Base-by-base conservation (phyloP, 2,329 filamentous ascomycete species). In the Plectosphaerella plurivora region DNA sequence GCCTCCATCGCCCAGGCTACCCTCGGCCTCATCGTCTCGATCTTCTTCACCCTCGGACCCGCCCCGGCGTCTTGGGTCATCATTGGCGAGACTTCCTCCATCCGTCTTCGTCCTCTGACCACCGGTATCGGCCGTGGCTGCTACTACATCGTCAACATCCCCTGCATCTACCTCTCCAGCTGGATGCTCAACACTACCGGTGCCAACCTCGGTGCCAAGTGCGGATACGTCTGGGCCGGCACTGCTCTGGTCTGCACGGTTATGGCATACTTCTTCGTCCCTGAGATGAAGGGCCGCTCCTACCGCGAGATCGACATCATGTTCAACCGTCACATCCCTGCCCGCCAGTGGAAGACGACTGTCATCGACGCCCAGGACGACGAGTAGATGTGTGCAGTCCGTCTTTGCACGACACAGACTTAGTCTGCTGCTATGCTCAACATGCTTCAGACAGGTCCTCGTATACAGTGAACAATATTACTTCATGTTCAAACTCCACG, bases 61-160 rank as follows among this genome's bases (percentile, higher is more conserved):
- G 84, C 81, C 2, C 84, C 84, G 46, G 79, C 80, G 41, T 86
- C 83, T 10, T 87, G 79, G 77, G 79, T 82, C 68, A 83, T 87
- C 58, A 87, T 87, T 46, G 82, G 79, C 59, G 84, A 87, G 67
- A 87, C 84, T 2, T 85, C 84, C 0, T 71, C 84, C 49, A 77
- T 87, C 51, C 83, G 84, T 55, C 82, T 87, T 28, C 67, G 84
- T 47, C 80, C 84, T 46, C 69, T 87, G n/a, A 87, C 80, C 3
- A 87, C 83, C 22, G 84, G 83, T 66, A 68, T 86, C 48, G 84
- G 84, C 63, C 83, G 84, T 63, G 83, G 68, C 50, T 68, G 73
- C 12, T 87, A 87, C 74, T 87, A 87, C 68, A 60, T 84, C 5
- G 70, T 83, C 55, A 78, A 87, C 53, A 86, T 87, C 64, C 83